A percentile compares a stretch with the other conserved stretches of the same genome.
Conservation (phyloP, 257 asterid genomes). For the Knoxia roxburghii region DNA sequence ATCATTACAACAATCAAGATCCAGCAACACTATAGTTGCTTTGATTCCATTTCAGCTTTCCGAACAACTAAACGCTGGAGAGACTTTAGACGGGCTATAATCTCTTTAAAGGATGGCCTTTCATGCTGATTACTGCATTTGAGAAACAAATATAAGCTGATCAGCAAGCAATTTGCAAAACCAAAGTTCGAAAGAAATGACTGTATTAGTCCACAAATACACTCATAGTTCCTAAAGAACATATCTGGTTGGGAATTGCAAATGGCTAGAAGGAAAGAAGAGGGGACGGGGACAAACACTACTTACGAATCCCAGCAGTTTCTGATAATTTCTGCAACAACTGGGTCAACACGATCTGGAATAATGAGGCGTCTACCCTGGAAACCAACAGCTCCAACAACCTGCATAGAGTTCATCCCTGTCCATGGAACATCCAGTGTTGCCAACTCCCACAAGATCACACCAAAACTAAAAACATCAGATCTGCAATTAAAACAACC, state of each 20-base stretch:
- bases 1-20: constrained; percentile 24
- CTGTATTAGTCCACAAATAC: neutral
- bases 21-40: constrained; percentile 28
- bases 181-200: neutral
- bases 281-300: neutral
- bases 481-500: constrained; percentile 49
- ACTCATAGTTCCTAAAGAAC: neutral
- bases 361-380: constrained; percentile 76
- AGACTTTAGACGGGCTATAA: constrained; percentile 69
- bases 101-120: constrained; percentile 88
- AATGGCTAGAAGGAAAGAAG: neutral
- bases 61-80: constrained; percentile 53
- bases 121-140: constrained; percentile 63
- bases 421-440: constrained; percentile 89
- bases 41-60: constrained; percentile 30
- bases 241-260: neutral
- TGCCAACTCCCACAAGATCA: constrained; percentile 93
- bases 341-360: constrained; percentile 66
- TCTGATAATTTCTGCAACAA: constrained; percentile 66
- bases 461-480: constrained; percentile 93
- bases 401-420: constrained; percentile 98
- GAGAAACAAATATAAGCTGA: constrained; percentile 8
- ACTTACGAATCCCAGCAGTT: constrained; percentile 86
- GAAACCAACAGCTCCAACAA: constrained; percentile 98
- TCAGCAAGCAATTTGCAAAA: neutral